A percentile compares a stretch with the other conserved stretches of the same genome.
Conservation (phyloP, 1,284 basidiomycete genomes). For the Tilletiaria anomala region DNA sequence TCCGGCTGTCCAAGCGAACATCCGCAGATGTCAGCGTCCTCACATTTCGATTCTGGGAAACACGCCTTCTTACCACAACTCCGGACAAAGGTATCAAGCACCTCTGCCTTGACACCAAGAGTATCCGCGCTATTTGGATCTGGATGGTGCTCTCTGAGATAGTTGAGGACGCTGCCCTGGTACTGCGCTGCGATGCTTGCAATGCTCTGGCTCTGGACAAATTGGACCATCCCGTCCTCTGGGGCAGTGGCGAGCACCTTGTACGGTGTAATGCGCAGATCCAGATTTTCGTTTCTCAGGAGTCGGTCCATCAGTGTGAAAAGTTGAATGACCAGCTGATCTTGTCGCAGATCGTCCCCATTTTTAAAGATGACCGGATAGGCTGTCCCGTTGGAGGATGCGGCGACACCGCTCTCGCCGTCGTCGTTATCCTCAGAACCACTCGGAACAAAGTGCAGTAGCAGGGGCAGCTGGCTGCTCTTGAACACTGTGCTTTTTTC, state of each 20-base stretch:
- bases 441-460: slow-evolving; percentile 59
- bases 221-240: slow-evolving; percentile 89
- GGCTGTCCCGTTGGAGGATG: slow-evolving; percentile 1
- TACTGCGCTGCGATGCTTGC: slow-evolving; percentile 65
- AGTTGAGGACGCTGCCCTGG: slow-evolving; percentile 69
- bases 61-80: slow-evolving; percentile 96
- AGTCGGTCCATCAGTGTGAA: slow-evolving; percentile 95
- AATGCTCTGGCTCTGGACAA: slow-evolving; percentile 85
- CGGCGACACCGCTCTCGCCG: not conserved
- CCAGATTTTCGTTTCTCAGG: slow-evolving; percentile 84
- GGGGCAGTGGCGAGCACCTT: slow-evolving; percentile 84
- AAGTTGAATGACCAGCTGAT: slow-evolving; percentile 89
- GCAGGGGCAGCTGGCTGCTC: slow-evolving; percentile 81
- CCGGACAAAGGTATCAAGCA: slow-evolving; percentile 88
- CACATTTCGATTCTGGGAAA: slow-evolving; percentile 9
- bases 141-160: slow-evolving; percentile 65
- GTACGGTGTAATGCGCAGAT: slow-evolving; percentile 81
- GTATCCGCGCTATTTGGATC: slow-evolving; percentile 84
- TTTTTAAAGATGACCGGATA: slow-evolving; percentile 97
- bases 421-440: not conserved
- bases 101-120: slow-evolving; percentile 74
- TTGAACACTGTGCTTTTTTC: slow-evolving; percentile 95
- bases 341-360: slow-evolving; percentile 94
- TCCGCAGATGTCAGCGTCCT: slow-evolving; percentile 4
- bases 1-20: slow-evolving; percentile 75